Base-by-base conservation (phyloP, 495 filamentous ascomycete species). In the Hypoxylon cercidicola region DNA sequence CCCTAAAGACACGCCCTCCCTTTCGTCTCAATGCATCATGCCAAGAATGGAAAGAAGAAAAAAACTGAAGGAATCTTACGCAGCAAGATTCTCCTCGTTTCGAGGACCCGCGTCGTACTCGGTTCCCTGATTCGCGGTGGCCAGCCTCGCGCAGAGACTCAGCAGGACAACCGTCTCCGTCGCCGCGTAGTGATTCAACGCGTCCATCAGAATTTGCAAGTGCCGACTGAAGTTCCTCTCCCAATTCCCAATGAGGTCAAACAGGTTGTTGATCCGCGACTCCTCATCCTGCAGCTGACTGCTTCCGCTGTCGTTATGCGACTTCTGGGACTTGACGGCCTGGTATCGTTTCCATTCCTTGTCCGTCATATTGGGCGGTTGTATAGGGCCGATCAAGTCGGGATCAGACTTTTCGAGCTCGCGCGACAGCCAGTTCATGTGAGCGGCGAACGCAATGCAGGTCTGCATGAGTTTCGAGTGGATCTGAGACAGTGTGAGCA, bases 121-220 rank as follows among this genome's bases (percentile, higher is more conserved):
- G 8, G 80, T 84, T 25, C 89, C 89, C 63, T 91, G 89, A 55
- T 86, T 90, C 34, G 89, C 91, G 39, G 87, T 90, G 59, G 88
- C 90, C 70, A 93, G 70, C 62, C 90, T 74, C 23, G 91, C 90
- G 74, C 91, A 93, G 5, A 99, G 80, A 57, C 94, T 91, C 57
- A 97, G 76, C 59, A 98, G 78, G 20, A 97, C 95, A 25, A 97
- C 95, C 64, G 95, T 98, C 78, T 99, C 95, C 2, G 95, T 99
- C 0, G 93, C 94, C 1, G 95, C 95, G 66, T 96, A 96, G 74
- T 98, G 97, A 65, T 98, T 97, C 68, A 99, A 77, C 46, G 91
- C 92, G 75, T 97, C 94, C 48, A 97, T 82, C 62, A 99, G 74
- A 64, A 98, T 95, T 76, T 93, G 91, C 66, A 99, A 76, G 76